These are phyloP conservation scores for Termitomyces sp. DNA, from an alignment of 1,284 basidiomycete species.

Conservation along the genomic window DNA sequence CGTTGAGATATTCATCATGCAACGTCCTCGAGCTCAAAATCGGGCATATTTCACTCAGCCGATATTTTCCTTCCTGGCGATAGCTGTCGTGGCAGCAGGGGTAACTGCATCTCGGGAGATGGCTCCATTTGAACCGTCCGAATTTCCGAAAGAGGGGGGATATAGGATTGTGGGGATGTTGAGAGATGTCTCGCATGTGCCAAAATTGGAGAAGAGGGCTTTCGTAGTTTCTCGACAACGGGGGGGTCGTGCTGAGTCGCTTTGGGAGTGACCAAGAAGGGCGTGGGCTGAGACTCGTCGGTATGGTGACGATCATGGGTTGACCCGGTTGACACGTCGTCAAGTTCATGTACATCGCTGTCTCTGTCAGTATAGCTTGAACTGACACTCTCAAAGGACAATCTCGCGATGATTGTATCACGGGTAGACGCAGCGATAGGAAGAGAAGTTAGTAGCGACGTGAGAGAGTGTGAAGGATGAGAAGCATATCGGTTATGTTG, in stretches of 20 bases:
- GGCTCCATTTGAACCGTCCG: slow-evolving; percentile 51
- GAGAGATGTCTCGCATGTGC: slow-evolving; percentile 15
- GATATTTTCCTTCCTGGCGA: slow-evolving; percentile 5
- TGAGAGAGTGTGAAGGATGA: slow-evolving; percentile 34
- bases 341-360: slow-evolving; percentile 38
- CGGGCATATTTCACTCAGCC: background rate
- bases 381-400: slow-evolving; percentile 46
- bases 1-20: background rate
- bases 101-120: slow-evolving; percentile 47
- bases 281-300: slow-evolving; percentile 1
- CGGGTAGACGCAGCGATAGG: slow-evolving; percentile 47
- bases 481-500: slow-evolving; percentile 25
- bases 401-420: slow-evolving; percentile 46
- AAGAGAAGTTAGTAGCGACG: slow-evolving; percentile 39
- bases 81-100: slow-evolving; percentile 23
- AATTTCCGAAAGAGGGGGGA: slow-evolving; percentile 25
- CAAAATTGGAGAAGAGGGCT: slow-evolving; percentile 6
- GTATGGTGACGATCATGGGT: slow-evolving; percentile 1
- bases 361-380: slow-evolving; percentile 37
- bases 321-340: slow-evolving; percentile 30
- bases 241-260: slow-evolving; percentile 12
- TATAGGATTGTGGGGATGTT: slow-evolving; percentile 20
- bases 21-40: background rate
- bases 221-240: background rate
- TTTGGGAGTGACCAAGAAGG: slow-evolving; percentile 16